Evolutionary conservation across 2,329 filamentous ascomycete genomes (phyloP).

Genomic region (Nigrospora oryzae): DNA sequence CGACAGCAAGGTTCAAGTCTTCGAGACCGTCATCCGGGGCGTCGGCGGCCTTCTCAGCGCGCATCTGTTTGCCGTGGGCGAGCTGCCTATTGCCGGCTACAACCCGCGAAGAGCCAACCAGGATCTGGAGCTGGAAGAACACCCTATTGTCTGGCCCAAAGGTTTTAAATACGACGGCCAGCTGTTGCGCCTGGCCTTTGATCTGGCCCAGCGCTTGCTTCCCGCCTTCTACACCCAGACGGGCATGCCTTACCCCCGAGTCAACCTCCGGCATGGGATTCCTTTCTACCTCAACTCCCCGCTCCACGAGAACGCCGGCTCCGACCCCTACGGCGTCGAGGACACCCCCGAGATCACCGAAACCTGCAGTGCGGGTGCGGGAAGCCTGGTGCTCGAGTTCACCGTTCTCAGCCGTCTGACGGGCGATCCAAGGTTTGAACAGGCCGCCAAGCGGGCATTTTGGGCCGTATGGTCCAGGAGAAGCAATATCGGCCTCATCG

Average conservation of each 20-base stretch:
- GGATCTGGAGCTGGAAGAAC: conserved; percentile 29
- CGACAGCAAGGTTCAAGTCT: conserved; percentile 97
- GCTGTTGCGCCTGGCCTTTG: conserved; percentile 77
- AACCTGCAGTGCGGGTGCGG: conserved; percentile 94
- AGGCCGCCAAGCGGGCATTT: conserved; percentile 83
- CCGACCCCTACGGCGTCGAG: conserved; percentile 27
- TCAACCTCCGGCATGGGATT: conserved; percentile 84
- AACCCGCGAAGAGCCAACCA: conserved; percentile 37
- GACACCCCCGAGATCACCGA: conserved; percentile 71
- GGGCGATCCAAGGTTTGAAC: conserved; percentile 80
- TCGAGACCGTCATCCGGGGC: conserved; percentile 93
- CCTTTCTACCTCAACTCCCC: conserved; percentile 89
- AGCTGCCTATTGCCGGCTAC: conserved; percentile 80
- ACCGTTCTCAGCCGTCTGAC: conserved; percentile 83
- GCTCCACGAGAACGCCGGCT: conserved; percentile 49
- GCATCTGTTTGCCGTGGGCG: conserved; percentile 86
- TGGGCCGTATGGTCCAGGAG: conserved; percentile 93
- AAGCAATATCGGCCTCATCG: conserved; percentile 79
- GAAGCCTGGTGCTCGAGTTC: conserved; percentile 89
- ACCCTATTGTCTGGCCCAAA: conserved; percentile 62
- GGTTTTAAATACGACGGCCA: conserved; percentile 83
- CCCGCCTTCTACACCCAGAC: conserved; percentile 90
- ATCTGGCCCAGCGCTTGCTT: conserved; percentile 74
- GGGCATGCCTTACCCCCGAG: conserved; percentile 87
- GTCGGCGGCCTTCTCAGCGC: conserved; percentile 86